These are phyloP conservation scores for Annulohypoxylon maeteangense DNA, from an alignment of 495 filamentous ascomycete genomes.

Conservation along the genomic window DNA sequence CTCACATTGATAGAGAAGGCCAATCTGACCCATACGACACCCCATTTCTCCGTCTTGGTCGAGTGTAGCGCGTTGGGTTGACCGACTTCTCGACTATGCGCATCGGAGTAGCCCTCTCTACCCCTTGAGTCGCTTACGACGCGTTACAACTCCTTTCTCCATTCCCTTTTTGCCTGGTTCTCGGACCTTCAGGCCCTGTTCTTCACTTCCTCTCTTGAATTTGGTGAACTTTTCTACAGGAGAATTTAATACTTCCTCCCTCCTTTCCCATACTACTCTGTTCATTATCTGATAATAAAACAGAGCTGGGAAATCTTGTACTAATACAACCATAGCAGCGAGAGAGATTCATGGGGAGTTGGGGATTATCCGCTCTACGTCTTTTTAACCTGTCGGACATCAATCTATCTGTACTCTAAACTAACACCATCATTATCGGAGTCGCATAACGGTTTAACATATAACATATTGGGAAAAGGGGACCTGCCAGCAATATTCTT, in stretches of 20 bases:
- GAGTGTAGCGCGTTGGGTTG: slow-evolving; percentile 10
- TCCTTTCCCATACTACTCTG: background rate
- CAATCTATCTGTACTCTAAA: slow-evolving; percentile 35
- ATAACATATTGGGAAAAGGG: slow-evolving; percentile 22
- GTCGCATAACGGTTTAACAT: slow-evolving; percentile 19
- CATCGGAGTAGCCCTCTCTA: slow-evolving; percentile 21
- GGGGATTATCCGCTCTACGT: slow-evolving; percentile 25
- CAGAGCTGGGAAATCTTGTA: slow-evolving; percentile 14
- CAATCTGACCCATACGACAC: slow-evolving; percentile 5
- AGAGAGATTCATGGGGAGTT: slow-evolving; percentile 22
- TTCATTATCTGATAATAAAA: slow-evolving; percentile 3
- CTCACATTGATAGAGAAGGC: background rate
- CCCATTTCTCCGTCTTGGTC: background rate
- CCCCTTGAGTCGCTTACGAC: slow-evolving; percentile 34
- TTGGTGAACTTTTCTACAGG: background rate
- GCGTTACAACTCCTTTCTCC: slow-evolving; percentile 30
- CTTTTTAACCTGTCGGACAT: slow-evolving; percentile 32
- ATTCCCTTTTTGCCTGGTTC: slow-evolving; percentile 1
- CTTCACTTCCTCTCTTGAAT: background rate
- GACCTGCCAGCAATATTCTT: slow-evolving; percentile 29
- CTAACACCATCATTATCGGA: slow-evolving; percentile 21
- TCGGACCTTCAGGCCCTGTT: background rate
- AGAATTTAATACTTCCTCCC: background rate
- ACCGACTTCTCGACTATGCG: slow-evolving; percentile 31
- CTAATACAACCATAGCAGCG: slow-evolving; percentile 27